A percentile compares a stretch with the other conserved stretches of the same genome.
Evolutionary conservation across 306 rosid genomes (phyloP).

Genomic region (Dalbergia cultrata): DNA sequence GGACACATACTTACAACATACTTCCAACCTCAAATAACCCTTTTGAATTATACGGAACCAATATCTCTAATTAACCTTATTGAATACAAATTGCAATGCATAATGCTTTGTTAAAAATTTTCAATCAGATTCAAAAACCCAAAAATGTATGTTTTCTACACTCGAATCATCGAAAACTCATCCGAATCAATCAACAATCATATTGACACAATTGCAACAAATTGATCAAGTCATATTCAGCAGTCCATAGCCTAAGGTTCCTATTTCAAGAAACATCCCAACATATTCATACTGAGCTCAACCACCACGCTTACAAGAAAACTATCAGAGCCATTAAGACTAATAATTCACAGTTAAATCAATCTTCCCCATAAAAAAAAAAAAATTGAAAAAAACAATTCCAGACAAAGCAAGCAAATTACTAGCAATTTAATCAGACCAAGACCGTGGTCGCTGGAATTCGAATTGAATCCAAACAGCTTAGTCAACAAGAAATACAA

Average conservation of each 20-base stretch:
- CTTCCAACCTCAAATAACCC: background rate
- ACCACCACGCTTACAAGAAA: slow-evolving; percentile 1
- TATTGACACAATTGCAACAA: slow-evolving; percentile 25
- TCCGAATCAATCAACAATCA: slow-evolving; percentile 7
- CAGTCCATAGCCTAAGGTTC: slow-evolving; percentile 34
- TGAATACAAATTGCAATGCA: background rate
- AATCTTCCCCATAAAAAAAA: background rate
- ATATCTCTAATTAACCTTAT: background rate
- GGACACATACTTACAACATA: background rate
- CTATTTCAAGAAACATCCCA: slow-evolving; percentile 40
- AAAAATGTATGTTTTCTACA: background rate
- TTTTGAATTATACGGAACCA: background rate
- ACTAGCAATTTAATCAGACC: slow-evolving; percentile 20
- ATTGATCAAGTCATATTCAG: slow-evolving; percentile 17
- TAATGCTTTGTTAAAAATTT: background rate
- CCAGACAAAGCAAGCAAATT: slow-evolving; percentile 5
- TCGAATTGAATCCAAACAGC: slow-evolving; percentile 35
- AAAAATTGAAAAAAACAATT: background rate
- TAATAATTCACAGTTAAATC: slow-evolving; percentile 14
- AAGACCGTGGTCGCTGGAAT: slow-evolving; percentile 4
- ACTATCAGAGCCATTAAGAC: background rate
- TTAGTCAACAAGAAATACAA: background rate
- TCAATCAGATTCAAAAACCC: background rate
- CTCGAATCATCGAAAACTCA: slow-evolving; percentile 34
- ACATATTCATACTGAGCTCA: slow-evolving; percentile 28